Conservation (phyloP, 768 basidiomycete species). For the Mycena maculata region DNA sequence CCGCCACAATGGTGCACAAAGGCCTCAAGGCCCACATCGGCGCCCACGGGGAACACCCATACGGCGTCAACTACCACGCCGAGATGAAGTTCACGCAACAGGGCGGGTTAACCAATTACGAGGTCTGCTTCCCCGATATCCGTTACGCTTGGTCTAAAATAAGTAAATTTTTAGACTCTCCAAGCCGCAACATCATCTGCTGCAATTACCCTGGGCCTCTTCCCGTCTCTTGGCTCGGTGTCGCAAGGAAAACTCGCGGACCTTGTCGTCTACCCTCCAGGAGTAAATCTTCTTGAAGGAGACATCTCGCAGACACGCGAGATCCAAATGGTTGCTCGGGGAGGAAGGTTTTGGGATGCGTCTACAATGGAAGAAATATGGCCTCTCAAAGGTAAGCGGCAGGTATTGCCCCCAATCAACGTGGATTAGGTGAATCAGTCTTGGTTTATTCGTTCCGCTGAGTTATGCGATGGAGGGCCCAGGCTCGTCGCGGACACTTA, state of each 20-base stretch:
- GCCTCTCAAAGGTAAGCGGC: slow-evolving; percentile 71
- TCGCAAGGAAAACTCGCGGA: slow-evolving; percentile 78
- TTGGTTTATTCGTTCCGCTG: not conserved
- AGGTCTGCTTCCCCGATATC: slow-evolving; percentile 53
- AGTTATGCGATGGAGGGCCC: no score
- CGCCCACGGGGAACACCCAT: slow-evolving; percentile 78
- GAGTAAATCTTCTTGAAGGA: slow-evolving; percentile 65
- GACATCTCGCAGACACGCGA: slow-evolving; percentile 63
- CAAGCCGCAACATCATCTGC: slow-evolving; percentile 76
- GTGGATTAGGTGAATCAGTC: slow-evolving; percentile 45
- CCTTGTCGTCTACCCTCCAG: slow-evolving; percentile 72
- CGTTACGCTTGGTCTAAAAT: not conserved
- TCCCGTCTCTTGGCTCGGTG: slow-evolving; percentile 70
- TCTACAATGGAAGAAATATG: slow-evolving; percentile 69
- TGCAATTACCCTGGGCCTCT: slow-evolving; percentile 73
- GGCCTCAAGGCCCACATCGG: slow-evolving; percentile 76
- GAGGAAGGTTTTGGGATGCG: slow-evolving; percentile 79
- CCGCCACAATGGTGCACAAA: slow-evolving; percentile 74
- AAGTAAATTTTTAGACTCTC: slow-evolving; percentile 57
- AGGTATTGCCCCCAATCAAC: slow-evolving; percentile 70
- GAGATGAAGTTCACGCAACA: slow-evolving; percentile 74
- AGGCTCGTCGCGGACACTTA: slow-evolving; percentile 33
- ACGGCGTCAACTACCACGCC: slow-evolving; percentile 81
- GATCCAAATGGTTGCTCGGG: slow-evolving; percentile 67
- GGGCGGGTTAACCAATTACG: slow-evolving; percentile 78